Evolutionary conservation across 2,329 filamentous ascomycete species (phyloP), one percentile per base, ranked within the genome.

Genomic region (Fusarium austroafricanum): DNA sequence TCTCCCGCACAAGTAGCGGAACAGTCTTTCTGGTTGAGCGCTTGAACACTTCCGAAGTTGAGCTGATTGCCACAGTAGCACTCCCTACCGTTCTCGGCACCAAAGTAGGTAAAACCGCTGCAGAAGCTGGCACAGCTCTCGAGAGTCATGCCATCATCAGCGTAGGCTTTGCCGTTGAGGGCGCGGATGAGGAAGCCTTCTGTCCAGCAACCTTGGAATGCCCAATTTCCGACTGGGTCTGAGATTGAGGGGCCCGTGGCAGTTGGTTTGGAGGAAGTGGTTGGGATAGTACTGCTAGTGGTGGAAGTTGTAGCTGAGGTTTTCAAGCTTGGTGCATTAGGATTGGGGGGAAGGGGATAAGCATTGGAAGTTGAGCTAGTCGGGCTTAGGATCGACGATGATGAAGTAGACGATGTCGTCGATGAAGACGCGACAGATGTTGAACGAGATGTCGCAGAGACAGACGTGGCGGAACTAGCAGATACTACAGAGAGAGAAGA

Each of bases 51-150:
- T 7, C 74, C 76, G 0, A 63, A 55, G 4, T 73, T 74, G 5
- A 81, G 61, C 2, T 45, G 59, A 21, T 80, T 75, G 1, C 79
- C 80, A 29, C 80, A 82, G 47, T 76, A 82, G 52, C 80, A 82
- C 54, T 82, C 78, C 0, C 77, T 54, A 5, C 75, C 78, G 31
- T 80, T 81, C 28, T 79, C 77, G 5, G 68, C 57, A 1, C 77
- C 79, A 44, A 79, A 80, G 56, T 75, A 79, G 0, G 52, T 65
- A 21, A 61, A 76, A 4, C 68, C 71, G 3, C 69, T 59, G 17
- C 79, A 80, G 51, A 76, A 78, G 1, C 56, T 40, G 1, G 75
- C 74, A 31, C 78, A 79, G 3, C 51, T 65, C 20, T 80, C 77
- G 4, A 81, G 76, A 0, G 77, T 78, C 79, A 80, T 79, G 40